Base-by-base conservation (phyloP, 495 filamentous ascomycete genomes). In the Xylaria longipes region DNA sequence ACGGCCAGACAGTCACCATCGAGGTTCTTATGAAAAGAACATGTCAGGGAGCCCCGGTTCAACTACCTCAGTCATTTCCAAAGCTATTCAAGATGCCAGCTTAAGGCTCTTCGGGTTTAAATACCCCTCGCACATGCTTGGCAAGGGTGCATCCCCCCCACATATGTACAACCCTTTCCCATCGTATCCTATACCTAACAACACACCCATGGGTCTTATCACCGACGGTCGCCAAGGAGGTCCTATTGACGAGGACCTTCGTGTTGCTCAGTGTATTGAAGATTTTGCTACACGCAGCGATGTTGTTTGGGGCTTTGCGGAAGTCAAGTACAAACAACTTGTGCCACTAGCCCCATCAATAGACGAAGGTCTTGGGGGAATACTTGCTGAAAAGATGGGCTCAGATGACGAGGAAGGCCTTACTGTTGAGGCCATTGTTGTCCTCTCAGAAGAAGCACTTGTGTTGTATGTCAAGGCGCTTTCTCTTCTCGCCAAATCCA, bases 271-370 rank as follows among this genome's bases (percentile, higher is more conserved):
- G 68, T 87, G 86, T 37, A 92, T 98, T 48, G 96, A 99, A 80
- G 94, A 98, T 69, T 91, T 91, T 63, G 97, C 97, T 8, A 94
- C 92, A 20, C 90, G 93, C 35, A 97, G 94, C 73, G 94, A 99
- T 78, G 95, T 98, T 39, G 94, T 99, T 1, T 98, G 93, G 78
- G 94, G 94, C 27, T 98, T 98, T 81, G 96, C 96, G 12, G 96
- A 98, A 80, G 95, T 99, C 71, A 99, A 99, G 82, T 98, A 95
- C 83, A 96, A 96, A 80, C 96, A 99, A 77, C 87, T 99, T 41
- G 88, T 98, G 15, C 96, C 96, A 6, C 80, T 96, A 31, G 90
- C 93, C 6, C 96, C 95, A 17, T 94, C 91, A 0, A 89, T 88
- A 73, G 89, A 91, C 58, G 87, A 89, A 73, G 90, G 89, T 12